Conservation (phyloP, 495 filamentous ascomycete genomes). For the Trypethelium eluteriae region DNA sequence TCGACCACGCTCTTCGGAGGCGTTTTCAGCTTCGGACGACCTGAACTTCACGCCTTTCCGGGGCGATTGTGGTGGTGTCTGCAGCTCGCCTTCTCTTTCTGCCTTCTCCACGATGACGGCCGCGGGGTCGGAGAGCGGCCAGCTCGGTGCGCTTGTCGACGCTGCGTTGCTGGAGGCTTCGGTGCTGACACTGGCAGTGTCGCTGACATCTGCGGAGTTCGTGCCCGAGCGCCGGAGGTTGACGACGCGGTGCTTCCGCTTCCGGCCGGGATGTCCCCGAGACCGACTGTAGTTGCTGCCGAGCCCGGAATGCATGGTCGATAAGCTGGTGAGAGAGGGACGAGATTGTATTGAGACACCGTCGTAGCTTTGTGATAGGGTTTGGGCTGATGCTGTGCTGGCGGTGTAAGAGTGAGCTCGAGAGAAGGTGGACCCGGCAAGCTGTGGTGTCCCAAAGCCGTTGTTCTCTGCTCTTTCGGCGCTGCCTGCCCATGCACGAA, state of each 20-base stretch:
- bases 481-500: conserved; percentile 83
- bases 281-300: conserved; percentile 56
- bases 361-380: conserved; percentile 43
- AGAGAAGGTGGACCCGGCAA: neutral
- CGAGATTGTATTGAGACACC: conserved; percentile 41
- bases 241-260: conserved; percentile 88
- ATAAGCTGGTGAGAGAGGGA: conserved; percentile 21
- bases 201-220: conserved; percentile 38
- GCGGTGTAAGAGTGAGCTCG: neutral
- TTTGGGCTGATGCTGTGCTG: conserved; percentile 29
- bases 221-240: conserved; percentile 53
- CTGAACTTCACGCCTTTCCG: conserved; percentile 33
- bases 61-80: conserved; percentile 40
- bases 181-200: conserved; percentile 47
- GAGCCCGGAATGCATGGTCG: conserved; percentile 47
- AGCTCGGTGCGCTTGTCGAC: conserved; percentile 30
- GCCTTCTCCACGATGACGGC: conserved; percentile 39
- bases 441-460: conserved; percentile 36
- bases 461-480: conserved; percentile 59
- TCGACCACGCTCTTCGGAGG: neutral
- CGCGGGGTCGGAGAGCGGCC: conserved; percentile 44
- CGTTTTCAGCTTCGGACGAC: neutral
- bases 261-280: conserved; percentile 57
- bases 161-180: conserved; percentile 29
- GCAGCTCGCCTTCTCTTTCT: conserved; percentile 50